These are phyloP conservation scores for Asclepias syriaca DNA, from an alignment of 257 asterid species.

Conservation along the genomic window DNA sequence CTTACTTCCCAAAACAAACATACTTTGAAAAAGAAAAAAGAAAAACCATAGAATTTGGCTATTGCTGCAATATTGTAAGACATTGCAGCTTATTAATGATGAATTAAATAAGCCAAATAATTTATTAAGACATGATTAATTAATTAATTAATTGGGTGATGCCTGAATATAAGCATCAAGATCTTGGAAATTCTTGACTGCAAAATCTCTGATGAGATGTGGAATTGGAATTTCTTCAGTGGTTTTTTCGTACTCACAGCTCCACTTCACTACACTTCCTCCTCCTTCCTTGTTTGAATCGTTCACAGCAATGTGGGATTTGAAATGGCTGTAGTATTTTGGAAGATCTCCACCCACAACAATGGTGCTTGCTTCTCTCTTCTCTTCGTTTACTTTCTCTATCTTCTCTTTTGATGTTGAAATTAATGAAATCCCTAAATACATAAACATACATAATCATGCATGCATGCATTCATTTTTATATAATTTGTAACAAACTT, in stretches of 20 bases:
- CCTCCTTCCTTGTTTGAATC: no score
- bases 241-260: constrained; percentile 58
- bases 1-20: background rate
- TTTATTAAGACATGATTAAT: background rate
- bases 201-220: constrained; percentile 58
- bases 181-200: constrained; percentile 54
- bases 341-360: constrained; percentile 65
- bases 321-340: constrained; percentile 62
- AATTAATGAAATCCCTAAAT: constrained; percentile 38
- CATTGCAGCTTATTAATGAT: constrained; percentile 7
- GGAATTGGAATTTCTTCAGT: constrained; percentile 59
- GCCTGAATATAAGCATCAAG: constrained; percentile 59
- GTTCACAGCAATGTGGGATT: constrained; percentile 27
- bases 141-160: background rate
- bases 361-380: constrained; percentile 31
- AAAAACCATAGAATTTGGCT: background rate
- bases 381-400: constrained; percentile 56
- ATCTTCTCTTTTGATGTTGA: constrained; percentile 61
- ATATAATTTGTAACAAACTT: no score
- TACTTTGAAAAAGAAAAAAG: background rate
- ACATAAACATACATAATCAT: background rate
- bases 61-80: background rate
- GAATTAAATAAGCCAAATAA: constrained; percentile 7
- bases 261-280: constrained; percentile 60
- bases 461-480: no score